Percentiles rank a stretch among this genome's conserved stretches.
These are phyloP conservation scores for Phylloporus sp. DNA, from an alignment of 768 basidiomycete species.

Conservation along the genomic window DNA sequence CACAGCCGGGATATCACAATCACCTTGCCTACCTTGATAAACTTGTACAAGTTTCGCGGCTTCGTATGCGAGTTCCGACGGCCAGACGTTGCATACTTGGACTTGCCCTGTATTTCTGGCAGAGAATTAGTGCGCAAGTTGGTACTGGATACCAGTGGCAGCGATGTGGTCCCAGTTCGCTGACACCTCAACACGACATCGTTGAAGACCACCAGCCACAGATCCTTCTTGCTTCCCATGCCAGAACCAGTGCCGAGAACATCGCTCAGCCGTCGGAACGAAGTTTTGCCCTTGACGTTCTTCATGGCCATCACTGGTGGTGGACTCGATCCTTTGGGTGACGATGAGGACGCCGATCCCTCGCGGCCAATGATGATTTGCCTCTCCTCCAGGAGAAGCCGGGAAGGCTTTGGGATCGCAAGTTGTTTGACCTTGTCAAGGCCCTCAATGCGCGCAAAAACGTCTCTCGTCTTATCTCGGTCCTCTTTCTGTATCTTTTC, in stretches of 20 bases:
- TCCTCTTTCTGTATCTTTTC: constrained; percentile 98
- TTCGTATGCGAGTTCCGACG: constrained; percentile 72
- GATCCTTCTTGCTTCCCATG: constrained; percentile 72
- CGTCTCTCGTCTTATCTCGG: constrained; percentile 91
- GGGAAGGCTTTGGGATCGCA: constrained; percentile 84
- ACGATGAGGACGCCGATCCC: constrained; percentile 14
- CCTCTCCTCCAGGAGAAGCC: constrained; percentile 83
- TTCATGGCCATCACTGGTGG: constrained; percentile 39
- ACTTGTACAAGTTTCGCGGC: constrained; percentile 91
- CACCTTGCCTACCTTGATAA: constrained; percentile 63
- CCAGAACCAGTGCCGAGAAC: constrained; percentile 62
- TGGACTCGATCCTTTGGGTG: constrained; percentile 33
- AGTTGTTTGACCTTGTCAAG: constrained; percentile 91
- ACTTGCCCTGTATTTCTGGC: constrained; percentile 79
- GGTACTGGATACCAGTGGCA: constrained; percentile 68
- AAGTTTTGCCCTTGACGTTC: constrained; percentile 75
- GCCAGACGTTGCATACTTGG: constrained; percentile 81
- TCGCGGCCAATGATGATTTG: constrained; percentile 41
- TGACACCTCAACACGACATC: constrained; percentile 94
- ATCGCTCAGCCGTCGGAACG: constrained; percentile 86
- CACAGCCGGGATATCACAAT: neutral
- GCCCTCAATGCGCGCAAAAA: constrained; percentile 94
- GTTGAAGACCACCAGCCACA: constrained; percentile 95
- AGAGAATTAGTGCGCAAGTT: constrained; percentile 70
- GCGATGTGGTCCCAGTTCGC: constrained; percentile 81